Percentiles rank a stretch among this genome's conserved stretches.
These are phyloP conservation scores for Botryosphaeria dothidea DNA, from an alignment of 2,329 filamentous ascomycete genomes.

Conservation along the genomic window DNA sequence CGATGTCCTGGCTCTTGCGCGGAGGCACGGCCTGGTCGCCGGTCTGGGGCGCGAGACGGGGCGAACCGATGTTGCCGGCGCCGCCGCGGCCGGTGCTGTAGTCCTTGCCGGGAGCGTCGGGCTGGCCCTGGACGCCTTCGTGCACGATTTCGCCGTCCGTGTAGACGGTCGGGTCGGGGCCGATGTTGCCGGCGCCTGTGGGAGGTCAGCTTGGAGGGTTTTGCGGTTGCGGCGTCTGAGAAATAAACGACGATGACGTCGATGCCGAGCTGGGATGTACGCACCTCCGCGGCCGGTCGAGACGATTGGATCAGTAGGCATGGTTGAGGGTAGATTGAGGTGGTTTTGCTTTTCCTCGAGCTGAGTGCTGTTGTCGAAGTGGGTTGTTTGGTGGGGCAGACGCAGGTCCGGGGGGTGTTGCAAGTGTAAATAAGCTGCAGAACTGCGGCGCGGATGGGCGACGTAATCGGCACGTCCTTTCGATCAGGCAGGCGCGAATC, in stretches of 20 bases:
- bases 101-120: conserved; percentile 25
- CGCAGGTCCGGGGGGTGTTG: neutral
- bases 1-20: conserved; percentile 29
- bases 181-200: conserved; percentile 56
- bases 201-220: neutral
- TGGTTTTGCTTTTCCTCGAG: neutral
- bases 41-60: conserved; percentile 16
- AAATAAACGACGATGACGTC: too few species aligned
- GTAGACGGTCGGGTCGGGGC: conserved; percentile 44
- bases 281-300: conserved; percentile 57
- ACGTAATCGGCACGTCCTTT: neutral
- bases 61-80: conserved; percentile 33
- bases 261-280: conserved; percentile 4
- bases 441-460: neutral
- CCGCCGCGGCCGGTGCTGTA: conserved; percentile 29
- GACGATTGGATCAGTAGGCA: conserved; percentile 34
- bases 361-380: neutral
- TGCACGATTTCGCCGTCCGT: conserved; percentile 37
- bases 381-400: neutral
- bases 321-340: neutral
- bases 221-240: neutral
- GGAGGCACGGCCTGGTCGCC: neutral
- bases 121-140: conserved; percentile 33
- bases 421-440: neutral
- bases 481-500: neutral